Conservation (phyloP, 2,329 filamentous ascomycete genomes). For the Macrophomina tecta region DNA sequence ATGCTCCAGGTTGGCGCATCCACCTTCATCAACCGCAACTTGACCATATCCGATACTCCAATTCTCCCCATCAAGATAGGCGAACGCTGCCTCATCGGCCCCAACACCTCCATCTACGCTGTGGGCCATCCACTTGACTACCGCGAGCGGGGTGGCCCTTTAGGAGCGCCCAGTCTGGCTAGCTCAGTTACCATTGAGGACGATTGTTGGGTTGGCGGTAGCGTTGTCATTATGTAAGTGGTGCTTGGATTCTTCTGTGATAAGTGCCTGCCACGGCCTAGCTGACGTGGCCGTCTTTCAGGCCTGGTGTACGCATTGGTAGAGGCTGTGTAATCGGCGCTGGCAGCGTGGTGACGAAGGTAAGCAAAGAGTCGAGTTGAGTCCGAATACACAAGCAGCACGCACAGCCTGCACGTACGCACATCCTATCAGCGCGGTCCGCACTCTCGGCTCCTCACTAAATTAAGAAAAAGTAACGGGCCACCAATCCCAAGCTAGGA, state of each 20-base stretch:
- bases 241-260: not conserved
- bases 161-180: constrained; percentile 36
- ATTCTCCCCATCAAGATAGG: constrained; percentile 56
- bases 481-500: not conserved
- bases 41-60: constrained; percentile 59
- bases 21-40: constrained; percentile 69
- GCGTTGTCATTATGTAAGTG: constrained; percentile 59
- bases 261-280: not conserved
- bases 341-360: constrained; percentile 81
- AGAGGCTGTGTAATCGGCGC: constrained; percentile 76
- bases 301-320: constrained; percentile 77
- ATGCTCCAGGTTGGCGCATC: constrained; percentile 67
- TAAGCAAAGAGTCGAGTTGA: not conserved
- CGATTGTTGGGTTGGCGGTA: constrained; percentile 55
- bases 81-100: constrained; percentile 59
- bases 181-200: constrained; percentile 55
- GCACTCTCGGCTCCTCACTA: not conserved
- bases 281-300: constrained; percentile 20
- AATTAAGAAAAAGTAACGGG: constrained; percentile 4
- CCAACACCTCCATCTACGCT: constrained; percentile 59
- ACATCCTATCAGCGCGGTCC: constrained; percentile 7
- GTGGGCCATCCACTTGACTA: constrained; percentile 62
- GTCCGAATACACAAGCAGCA: constrained; percentile 1
- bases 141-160: constrained; percentile 16
- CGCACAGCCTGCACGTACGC: constrained; percentile 6